Base-by-base conservation (phyloP, 192 early-diverging fungal species). In the Dissophora globulifera region DNA sequence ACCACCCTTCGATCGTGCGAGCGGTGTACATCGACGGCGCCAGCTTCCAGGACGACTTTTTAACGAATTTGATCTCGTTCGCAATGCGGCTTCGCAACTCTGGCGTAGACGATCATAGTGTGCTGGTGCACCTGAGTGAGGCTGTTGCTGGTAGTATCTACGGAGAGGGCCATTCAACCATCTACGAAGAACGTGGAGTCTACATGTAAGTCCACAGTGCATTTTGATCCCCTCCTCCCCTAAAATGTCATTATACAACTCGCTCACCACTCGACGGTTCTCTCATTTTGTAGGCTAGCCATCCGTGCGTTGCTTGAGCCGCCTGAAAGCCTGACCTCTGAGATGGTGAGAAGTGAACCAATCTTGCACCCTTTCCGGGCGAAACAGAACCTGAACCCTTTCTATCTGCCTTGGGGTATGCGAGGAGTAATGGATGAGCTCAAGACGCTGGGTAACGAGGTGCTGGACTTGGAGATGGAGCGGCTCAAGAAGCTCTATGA, bases 351-450 rank as follows among this genome's bases (percentile, higher is more conserved):
- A 46, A 54, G 66, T 19, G 69, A 80, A 23, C 72, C 69, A 8
- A 82, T 81, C 53, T 56, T 87, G 4, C 63, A 87, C 1, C 78
- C 79, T 5, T 92, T 97, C 47, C 68, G 78, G 17, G 93, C 94
- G 2, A 85, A 86, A 26, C 49, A 81, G n/a, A 82, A 83, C 23
- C 72, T 93, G 41, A 98, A 98, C 55, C 94, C 95, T n/a, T 96
- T 90, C 67, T 93, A 87, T 78, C 79, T 98, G 9, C 95, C 97
- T 11, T 97, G 95, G 95, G 93, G 95, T 15, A 91, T 98, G 90
- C 93, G 93, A 23, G 89, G 90, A 16, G 83, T 98, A 16, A 82
- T 86, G 62, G 89, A 91, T 17, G 93, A 95, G 43, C 75, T 88
- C 27, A 72, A 69, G n/a, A 88, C 96, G 5, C 45, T 69, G 10